Conservation (phyloP, 495 filamentous ascomycete species). For the Penicillium arizonense region DNA sequence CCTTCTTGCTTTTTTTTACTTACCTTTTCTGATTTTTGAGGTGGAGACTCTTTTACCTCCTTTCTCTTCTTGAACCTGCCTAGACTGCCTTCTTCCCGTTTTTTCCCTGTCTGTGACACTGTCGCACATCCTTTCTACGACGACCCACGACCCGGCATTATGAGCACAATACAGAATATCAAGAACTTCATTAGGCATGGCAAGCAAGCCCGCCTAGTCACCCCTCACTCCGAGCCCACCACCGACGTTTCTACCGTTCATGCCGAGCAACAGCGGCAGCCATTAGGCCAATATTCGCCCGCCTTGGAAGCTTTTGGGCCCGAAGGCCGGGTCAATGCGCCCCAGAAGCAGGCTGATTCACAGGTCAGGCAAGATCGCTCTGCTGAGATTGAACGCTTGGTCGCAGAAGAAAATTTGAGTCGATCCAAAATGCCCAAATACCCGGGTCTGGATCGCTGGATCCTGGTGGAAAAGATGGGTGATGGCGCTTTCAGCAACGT, state of each 20-base stretch:
- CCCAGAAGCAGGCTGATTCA: slow-evolving; percentile 48
- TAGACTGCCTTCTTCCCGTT: slow-evolving; percentile 51
- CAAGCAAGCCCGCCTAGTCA: slow-evolving; percentile 82
- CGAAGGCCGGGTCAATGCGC: slow-evolving; percentile 48
- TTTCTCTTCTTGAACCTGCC: slow-evolving; percentile 51
- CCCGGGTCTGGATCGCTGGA: slow-evolving; percentile 88
- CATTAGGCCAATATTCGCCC: slow-evolving; percentile 48
- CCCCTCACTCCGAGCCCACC: slow-evolving; percentile 63
- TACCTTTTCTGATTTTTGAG: slow-evolving; percentile 30
- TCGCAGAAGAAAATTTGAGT: slow-evolving; percentile 85
- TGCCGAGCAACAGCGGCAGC: slow-evolving; percentile 60
- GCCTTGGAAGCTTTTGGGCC: slow-evolving; percentile 54
- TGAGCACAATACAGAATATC: slow-evolving; percentile 84
- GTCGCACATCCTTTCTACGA: neutral
- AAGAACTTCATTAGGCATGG: slow-evolving; percentile 99
- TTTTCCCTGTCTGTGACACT: neutral
- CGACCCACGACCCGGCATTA: slow-evolving; percentile 28
- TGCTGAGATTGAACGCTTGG: slow-evolving; percentile 70
- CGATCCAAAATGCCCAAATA: slow-evolving; percentile 86
- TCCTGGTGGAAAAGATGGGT: slow-evolving; percentile 94
- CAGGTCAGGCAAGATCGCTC: slow-evolving; percentile 46
- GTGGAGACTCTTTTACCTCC: neutral
- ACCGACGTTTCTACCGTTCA: slow-evolving; percentile 67
- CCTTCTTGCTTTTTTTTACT: slow-evolving; percentile 56
- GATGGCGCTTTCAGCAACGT: slow-evolving; percentile 99